phyloP scores from a whole-genome alignment of 139 green algal species.

The Gonium pectorale region DNA sequence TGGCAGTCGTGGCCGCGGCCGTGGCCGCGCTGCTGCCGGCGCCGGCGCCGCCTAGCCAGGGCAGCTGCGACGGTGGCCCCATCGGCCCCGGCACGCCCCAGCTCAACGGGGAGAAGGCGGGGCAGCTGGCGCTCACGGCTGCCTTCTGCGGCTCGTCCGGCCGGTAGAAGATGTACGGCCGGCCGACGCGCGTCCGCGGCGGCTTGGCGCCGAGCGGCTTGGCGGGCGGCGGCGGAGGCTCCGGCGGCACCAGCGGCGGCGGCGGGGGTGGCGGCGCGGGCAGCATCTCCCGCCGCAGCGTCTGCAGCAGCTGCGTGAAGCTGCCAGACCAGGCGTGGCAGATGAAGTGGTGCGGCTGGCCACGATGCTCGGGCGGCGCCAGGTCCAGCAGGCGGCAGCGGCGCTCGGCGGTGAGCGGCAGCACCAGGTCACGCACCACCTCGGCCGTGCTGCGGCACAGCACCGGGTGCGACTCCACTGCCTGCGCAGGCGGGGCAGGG shows the following conservation, averaged over 20 bases:
- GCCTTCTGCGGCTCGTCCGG: too few relatives aligned
- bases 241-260: background rate
- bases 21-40: too few relatives aligned
- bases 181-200: too few relatives aligned
- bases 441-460: background rate
- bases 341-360: constrained; percentile 37
- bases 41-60: too few relatives aligned
- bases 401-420: background rate
- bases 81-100: too few relatives aligned
- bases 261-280: background rate
- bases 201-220: too few relatives aligned
- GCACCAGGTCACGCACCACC: background rate
- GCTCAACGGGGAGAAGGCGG: too few relatives aligned
- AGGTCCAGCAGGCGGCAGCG: constrained; percentile 31
- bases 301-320: constrained; percentile 5
- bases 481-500: background rate
- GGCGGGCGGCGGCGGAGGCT: background rate
- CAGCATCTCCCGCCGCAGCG: constrained; percentile 15
- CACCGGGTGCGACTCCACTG: background rate
- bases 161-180: too few relatives aligned
- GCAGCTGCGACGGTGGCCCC: too few relatives aligned
- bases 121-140: too few relatives aligned
- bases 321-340: constrained; percentile 18
- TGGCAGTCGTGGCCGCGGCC: too few relatives aligned
- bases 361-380: background rate